Evolutionary conservation across 1,284 basidiomycete species (phyloP), one percentile per base, ranked within the genome.

Genomic region (Schizopora paradoxa): DNA sequence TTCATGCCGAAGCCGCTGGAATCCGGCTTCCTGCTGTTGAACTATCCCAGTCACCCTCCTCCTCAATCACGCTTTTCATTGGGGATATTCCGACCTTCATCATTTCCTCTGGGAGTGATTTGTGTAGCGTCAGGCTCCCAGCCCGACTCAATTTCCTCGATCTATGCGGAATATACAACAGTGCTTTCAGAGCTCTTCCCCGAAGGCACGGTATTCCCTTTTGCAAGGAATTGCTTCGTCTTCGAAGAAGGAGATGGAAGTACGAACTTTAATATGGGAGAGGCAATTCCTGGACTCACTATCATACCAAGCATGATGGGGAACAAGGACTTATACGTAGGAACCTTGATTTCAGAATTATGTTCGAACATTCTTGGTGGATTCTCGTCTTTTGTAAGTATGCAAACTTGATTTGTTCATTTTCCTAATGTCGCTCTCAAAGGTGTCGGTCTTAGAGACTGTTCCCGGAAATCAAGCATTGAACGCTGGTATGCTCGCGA

Each of bases 311-410:
- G 74, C 55, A 76, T 85, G 61, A 85, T 88, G 77, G 77, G 80
- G 25, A 85, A 87, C 58, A 88, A 87, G 66, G 82, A 77, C 59
- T 66, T 87, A 26, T 91, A 91, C 63, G 74, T 94, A 41, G 84
- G 86, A 23, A 89, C 87, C n/a, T 66, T 94, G 22, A 66, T 95
- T 37, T 89, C 88, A 11, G 89, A 91, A 58, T 67, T 94, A 14
- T 90, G 90, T 52, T 91, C 91, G 26, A 80, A 85, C 51, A 79
- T 94, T 36, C 69, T 95, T 23, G 78, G 79, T 26, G 88, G 91
- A 61, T 84, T 95, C 53, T 85, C 88, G 26, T 75, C 77, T 33
- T 63, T 93, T 69, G 86, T 90, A 56, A 49, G 77, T 65, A 48
- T 41, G 27, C 37, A 33, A 53, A 14, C 43, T 37, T n/a, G 5